Percentiles rank a stretch among this genome's conserved stretches.
These are phyloP conservation scores for Paraphaeosphaeria minitans DNA, from an alignment of 2,329 filamentous ascomycete species.

Conservation along the genomic window DNA sequence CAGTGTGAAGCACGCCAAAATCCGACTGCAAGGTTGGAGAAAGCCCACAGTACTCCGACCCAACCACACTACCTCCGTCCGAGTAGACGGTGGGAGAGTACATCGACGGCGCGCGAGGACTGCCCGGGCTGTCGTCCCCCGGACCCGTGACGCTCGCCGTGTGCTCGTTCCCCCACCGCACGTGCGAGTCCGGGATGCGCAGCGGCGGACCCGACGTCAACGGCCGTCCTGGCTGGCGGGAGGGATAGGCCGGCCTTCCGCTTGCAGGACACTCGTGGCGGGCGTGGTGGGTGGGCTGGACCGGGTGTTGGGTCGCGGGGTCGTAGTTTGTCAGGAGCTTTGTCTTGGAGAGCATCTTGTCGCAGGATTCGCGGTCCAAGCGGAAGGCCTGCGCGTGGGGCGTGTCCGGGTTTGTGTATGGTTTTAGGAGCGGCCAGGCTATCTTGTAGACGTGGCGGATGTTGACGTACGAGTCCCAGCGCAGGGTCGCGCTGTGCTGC, in stretches of 20 bases:
- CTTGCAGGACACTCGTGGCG: not conserved
- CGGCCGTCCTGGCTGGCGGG: not conserved
- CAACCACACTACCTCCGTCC: slow-evolving; percentile 9
- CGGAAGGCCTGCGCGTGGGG: slow-evolving; percentile 21
- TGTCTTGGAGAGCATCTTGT: slow-evolving; percentile 32
- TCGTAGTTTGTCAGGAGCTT: slow-evolving; percentile 37
- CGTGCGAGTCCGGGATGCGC: not conserved
- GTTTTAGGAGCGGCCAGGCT: slow-evolving; percentile 32
- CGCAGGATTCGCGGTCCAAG: slow-evolving; percentile 34
- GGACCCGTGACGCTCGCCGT: not conserved
- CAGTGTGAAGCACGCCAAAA: slow-evolving; percentile 16
- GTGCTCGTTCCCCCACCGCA: slow-evolving; percentile 10
- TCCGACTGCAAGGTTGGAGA: slow-evolving; percentile 20
- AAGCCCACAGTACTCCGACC: slow-evolving; percentile 14
- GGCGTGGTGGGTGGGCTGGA: slow-evolving; percentile 2
- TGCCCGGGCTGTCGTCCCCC: not conserved
- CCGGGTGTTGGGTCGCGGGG: slow-evolving; percentile 25
- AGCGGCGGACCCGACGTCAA: not conserved
- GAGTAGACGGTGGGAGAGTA: slow-evolving; percentile 13
- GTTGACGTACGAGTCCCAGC: slow-evolving; percentile 43
- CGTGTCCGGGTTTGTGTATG: slow-evolving; percentile 34
- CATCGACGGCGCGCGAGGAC: not conserved
- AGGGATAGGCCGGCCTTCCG: not conserved
- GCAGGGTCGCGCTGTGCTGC: slow-evolving; percentile 26
- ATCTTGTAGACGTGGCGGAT: slow-evolving; percentile 42